Base-by-base conservation (phyloP, 2,329 filamentous ascomycete genomes). In the Graphilbum fragrans region DNA sequence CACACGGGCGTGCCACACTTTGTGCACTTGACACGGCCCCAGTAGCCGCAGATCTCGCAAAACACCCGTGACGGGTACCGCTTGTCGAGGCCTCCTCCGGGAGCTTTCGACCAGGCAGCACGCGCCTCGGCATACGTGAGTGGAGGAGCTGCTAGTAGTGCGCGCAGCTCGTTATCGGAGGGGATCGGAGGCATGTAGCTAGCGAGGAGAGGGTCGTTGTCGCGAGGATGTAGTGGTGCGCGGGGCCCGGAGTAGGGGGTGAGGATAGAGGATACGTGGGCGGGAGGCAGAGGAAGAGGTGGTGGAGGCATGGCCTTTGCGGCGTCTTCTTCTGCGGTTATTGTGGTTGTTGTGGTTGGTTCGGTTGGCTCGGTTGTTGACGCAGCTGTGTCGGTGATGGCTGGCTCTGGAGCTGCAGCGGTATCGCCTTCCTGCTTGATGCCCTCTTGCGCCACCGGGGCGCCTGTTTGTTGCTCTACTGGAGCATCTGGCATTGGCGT, bases 1-100 rank as follows among this genome's bases (percentile, higher is more conserved):
- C 84, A 90, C n/a, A 85, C 77, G 52, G 80, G 69, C 36, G 73
- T 74, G n/a, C 82, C 82, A 60, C 84, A 90, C 63, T 82, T 85
- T 57, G 80, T 72, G 61, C 84, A 90, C 58, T 71, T 73, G 36
- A 86, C 78, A 33, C 78, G 66, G 2, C 83, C 84, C 83, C 84
- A 88, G 59, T 87, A 88, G 14, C 84, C 84, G 55, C 84, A 90
- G 25, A 86, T 76, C 55, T 81, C 80, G 59, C 84, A 90, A 57
- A 88, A 90, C 29, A 65, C 63, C 45, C 82, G 67, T 37, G 65
- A 64, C 3, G 81, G 79, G 47, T 77, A 77, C 52, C 56, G n/a
- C 52, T 53, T 63, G 66, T 73, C 41, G 66, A 60, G 32, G 37
- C 11, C 35, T 20, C 21, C 39, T 17, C 27, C 20, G 20, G 22